These are phyloP conservation scores for Alternaria sp. DNA, from an alignment of 2,329 filamentous ascomycete genomes.

Conservation along the genomic window DNA sequence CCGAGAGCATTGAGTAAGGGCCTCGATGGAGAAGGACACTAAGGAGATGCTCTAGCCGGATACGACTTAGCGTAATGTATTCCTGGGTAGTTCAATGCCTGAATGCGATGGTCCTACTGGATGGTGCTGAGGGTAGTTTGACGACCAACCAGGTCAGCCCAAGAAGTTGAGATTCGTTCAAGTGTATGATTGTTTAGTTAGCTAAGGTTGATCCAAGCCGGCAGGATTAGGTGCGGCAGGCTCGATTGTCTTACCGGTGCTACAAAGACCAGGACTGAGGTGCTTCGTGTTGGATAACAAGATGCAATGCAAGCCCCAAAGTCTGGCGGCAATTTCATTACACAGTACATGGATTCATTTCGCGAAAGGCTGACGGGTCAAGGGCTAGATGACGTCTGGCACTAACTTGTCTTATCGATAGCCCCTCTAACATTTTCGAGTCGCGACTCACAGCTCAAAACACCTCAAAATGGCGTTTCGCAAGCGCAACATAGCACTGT, in stretches of 20 bases:
- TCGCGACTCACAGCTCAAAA: constrained; percentile 12
- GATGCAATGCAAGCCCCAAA: no score
- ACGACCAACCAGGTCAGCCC: background rate
- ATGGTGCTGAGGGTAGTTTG: background rate
- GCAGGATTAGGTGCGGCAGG: no score
- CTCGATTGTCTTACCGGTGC: no score
- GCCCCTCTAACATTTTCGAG: constrained; percentile 19
- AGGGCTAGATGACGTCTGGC: background rate
- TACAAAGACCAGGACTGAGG: no score
- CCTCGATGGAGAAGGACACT: background rate
- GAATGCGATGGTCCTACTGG: no score
- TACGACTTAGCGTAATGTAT: background rate
- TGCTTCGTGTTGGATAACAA: no score
- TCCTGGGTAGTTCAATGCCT: no score
- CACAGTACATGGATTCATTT: background rate
- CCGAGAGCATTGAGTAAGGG: background rate
- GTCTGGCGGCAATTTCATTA: background rate
- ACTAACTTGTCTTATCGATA: constrained; percentile 15
- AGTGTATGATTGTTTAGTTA: background rate
- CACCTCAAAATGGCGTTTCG: constrained; percentile 67
- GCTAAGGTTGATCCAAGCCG: background rate
- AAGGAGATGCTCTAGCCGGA: background rate
- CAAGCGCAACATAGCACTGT: constrained; percentile 69
- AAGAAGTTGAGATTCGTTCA: background rate
- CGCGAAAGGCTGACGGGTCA: background rate